A percentile compares a stretch with the other conserved stretches of the same genome.
These are phyloP conservation scores for Globisporangium echinulatum DNA, from an alignment of 352 stramenopile species.

Conservation along the genomic window DNA sequence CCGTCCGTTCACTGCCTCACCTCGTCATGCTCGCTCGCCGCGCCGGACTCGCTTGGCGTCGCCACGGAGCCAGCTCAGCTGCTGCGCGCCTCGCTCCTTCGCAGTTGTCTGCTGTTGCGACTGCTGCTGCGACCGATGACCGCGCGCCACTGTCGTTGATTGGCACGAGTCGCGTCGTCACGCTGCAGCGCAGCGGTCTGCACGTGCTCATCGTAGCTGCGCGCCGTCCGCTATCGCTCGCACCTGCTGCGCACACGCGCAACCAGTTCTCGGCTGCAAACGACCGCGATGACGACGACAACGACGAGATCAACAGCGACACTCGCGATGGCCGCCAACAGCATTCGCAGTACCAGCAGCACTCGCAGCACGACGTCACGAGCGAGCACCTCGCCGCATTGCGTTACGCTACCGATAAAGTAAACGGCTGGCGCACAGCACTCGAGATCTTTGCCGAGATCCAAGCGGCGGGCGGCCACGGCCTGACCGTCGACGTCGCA, in stretches of 20 bases:
- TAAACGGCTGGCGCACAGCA: constrained; percentile 26
- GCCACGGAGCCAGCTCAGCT: constrained; percentile 1
- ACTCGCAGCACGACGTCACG: background rate
- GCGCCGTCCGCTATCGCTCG: background rate
- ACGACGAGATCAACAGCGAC: background rate
- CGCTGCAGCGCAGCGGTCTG: constrained; percentile 4
- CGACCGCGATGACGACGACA: constrained; percentile 7
- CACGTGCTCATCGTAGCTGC: constrained; percentile 8
- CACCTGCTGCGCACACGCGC: background rate
- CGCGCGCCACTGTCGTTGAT: background rate
- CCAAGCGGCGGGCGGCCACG: constrained; percentile 20
- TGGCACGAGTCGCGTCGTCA: background rate
- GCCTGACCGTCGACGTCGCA: constrained; percentile 35
- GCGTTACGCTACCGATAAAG: constrained; percentile 5
- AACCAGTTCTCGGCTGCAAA: constrained; percentile 10
- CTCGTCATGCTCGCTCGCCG: constrained; percentile 11
- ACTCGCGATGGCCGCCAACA: background rate
- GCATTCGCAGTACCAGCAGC: background rate
- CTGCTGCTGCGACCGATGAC: background rate
- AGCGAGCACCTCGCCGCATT: constrained; percentile 14
- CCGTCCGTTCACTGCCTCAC: too few species aligned
- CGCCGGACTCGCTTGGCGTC: constrained; percentile 6
- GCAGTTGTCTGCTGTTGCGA: background rate
- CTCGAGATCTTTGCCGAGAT: constrained; percentile 55
- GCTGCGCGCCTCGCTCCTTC: background rate